A percentile compares a stretch with the other conserved stretches of the same genome.
These are phyloP conservation scores for Bipolaris gigantea DNA, from an alignment of 2,329 filamentous ascomycete genomes.

Conservation along the genomic window DNA sequence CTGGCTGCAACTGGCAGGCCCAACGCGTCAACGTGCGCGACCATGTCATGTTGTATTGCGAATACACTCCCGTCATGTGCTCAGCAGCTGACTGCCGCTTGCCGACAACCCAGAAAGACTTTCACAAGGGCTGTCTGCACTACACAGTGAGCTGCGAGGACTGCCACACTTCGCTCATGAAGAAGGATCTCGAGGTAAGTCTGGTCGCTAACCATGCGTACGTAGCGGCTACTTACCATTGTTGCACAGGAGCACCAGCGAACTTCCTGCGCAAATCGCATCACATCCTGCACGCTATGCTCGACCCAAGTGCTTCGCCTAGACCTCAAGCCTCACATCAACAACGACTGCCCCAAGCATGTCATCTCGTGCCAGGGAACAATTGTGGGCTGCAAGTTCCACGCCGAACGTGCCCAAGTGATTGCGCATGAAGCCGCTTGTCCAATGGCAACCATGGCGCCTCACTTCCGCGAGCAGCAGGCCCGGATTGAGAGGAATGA, in stretches of 20 bases:
- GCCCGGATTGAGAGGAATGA: conserved; percentile 50
- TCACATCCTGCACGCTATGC: conserved; percentile 50
- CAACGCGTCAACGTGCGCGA: conserved; percentile 60
- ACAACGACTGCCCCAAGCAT: conserved; percentile 47
- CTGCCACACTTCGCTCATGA: conserved; percentile 57
- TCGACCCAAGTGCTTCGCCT: conserved; percentile 46
- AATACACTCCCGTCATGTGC: conserved; percentile 58
- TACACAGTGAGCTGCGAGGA: conserved; percentile 55
- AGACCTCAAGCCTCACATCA: conserved; percentile 47
- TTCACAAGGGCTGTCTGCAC: conserved; percentile 58
- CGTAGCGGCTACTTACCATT: conserved; percentile 41
- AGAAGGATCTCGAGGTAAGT: conserved; percentile 56
- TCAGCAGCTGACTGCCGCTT: conserved; percentile 54
- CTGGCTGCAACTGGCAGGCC: conserved; percentile 58
- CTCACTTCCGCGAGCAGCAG: conserved; percentile 49
- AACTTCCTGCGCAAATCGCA: conserved; percentile 55
- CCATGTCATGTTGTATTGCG: conserved; percentile 64
- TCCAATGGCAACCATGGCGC: conserved; percentile 52
- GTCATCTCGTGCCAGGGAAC: conserved; percentile 49
- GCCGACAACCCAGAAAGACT: conserved; percentile 58
- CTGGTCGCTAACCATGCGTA: not conserved
- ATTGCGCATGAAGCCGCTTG: conserved; percentile 47
- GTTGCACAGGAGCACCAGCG: conserved; percentile 47
- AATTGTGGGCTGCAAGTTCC: conserved; percentile 49
- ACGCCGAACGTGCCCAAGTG: conserved; percentile 45